These are phyloP conservation scores for Coniochaeta ligniaria DNA, from an alignment of 2,329 filamentous ascomycete genomes.

Conservation along the genomic window DNA sequence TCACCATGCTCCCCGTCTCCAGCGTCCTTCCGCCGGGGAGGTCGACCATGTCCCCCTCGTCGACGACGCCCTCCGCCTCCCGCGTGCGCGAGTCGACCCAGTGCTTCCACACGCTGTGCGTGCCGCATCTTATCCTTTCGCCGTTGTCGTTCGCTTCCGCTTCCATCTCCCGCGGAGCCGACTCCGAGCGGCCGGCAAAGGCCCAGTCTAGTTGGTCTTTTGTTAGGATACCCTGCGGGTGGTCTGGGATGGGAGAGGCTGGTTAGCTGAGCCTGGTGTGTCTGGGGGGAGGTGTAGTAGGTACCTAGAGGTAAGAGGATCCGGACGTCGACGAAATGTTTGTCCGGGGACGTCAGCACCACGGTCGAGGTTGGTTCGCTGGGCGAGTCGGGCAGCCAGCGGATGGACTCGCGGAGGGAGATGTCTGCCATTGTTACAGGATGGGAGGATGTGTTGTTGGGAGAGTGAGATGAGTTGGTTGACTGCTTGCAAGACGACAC, in stretches of 20 bases:
- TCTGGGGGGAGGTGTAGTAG: background rate
- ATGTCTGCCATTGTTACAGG: constrained; percentile 27
- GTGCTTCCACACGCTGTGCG: constrained; percentile 45
- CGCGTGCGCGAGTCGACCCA: constrained; percentile 49
- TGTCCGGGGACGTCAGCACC: constrained; percentile 52
- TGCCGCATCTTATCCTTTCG: constrained; percentile 15
- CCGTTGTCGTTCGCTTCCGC: constrained; percentile 13
- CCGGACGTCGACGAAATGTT: constrained; percentile 56
- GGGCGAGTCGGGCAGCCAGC: constrained; percentile 44
- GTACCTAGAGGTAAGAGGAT: constrained; percentile 26
- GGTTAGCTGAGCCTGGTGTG: background rate
- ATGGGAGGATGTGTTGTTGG: background rate
- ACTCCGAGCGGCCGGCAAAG: constrained; percentile 46
- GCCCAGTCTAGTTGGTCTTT: constrained; percentile 50
- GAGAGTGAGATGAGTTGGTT: background rate
- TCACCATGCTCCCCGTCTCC: constrained; percentile 54
- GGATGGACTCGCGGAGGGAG: constrained; percentile 51
- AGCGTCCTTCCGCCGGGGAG: constrained; percentile 30
- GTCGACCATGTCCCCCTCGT: constrained; percentile 50
- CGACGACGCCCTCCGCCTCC: constrained; percentile 30
- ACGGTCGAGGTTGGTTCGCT: constrained; percentile 56
- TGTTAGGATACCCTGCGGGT: background rate
- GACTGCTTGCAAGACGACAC: background rate
- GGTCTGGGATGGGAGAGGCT: constrained; percentile 1
- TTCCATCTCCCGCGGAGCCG: constrained; percentile 1